phyloP scores from a whole-genome alignment of 2,329 filamentous ascomycete genomes.

The Fusarium austroafricanum region DNA sequence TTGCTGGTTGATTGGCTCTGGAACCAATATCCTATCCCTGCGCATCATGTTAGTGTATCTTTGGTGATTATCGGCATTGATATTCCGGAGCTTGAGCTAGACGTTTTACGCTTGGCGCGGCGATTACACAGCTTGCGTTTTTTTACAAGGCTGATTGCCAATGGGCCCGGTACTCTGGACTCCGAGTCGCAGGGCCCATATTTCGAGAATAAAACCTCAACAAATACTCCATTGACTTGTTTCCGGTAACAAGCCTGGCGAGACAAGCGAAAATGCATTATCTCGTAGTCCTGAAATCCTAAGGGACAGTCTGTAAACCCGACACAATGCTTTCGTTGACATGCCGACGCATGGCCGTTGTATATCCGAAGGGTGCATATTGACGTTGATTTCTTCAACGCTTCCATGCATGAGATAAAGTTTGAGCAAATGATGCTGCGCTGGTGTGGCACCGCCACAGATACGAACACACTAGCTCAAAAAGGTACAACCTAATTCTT shows the following conservation, averaged over 20 bases:
- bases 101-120: slow-evolving; percentile 1
- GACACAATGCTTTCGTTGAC: background rate
- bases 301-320: background rate
- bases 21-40: background rate
- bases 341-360: slow-evolving; percentile 22
- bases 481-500: background rate
- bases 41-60: background rate
- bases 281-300: background rate
- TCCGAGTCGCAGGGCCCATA: slow-evolving; percentile 28
- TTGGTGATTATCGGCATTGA: background rate
- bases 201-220: slow-evolving; percentile 31
- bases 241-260: background rate
- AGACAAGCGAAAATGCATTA: background rate
- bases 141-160: slow-evolving; percentile 29
- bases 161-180: slow-evolving; percentile 13
- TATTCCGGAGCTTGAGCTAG: background rate
- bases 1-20: background rate
- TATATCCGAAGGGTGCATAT: slow-evolving; percentile 8
- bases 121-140: slow-evolving; percentile 8
- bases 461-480: background rate
- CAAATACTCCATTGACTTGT: slow-evolving; percentile 8
- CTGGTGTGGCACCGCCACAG: slow-evolving; percentile 1
- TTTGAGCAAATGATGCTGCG: slow-evolving; percentile 32
- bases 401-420: background rate
- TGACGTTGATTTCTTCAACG: background rate